phyloP scores from a whole-genome alignment of 305 asterid species.

The Fraxinus latifolia region DNA sequence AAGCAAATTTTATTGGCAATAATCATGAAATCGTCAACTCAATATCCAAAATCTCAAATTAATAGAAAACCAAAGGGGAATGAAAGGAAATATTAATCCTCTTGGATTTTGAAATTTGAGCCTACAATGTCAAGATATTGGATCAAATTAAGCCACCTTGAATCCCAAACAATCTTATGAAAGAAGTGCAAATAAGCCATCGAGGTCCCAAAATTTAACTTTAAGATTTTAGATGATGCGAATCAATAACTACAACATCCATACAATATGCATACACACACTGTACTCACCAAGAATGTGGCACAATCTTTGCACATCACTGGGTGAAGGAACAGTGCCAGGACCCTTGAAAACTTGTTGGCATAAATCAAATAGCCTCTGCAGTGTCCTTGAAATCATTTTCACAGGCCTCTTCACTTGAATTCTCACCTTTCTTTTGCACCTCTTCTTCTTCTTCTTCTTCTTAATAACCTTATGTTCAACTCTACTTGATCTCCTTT shows the following conservation, averaged over 20 bases:
- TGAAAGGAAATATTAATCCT: not conserved
- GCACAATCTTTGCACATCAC: conserved; percentile 43
- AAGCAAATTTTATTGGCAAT: not conserved
- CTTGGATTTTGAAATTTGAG: not conserved
- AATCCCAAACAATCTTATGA: not conserved
- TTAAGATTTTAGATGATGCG: not conserved
- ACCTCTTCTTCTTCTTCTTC: conserved; percentile 45
- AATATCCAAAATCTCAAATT: not conserved
- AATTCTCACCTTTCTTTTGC: conserved; percentile 26
- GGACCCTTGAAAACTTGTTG: conserved; percentile 53
- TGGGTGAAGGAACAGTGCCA: conserved; percentile 45
- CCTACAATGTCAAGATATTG: not conserved
- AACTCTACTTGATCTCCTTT: conserved; percentile 18
- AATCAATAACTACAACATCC: not conserved
- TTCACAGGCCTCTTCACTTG: conserved; percentile 27
- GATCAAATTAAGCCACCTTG: not conserved
- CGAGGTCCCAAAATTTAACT: not conserved
- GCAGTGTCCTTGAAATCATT: conserved; percentile 34
- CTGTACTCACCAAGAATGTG: conserved; percentile 51
- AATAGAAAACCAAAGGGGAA: conserved; percentile 29
- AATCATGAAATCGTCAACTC: not conserved
- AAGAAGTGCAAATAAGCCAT: not conserved
- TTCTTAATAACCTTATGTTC: conserved; percentile 30
- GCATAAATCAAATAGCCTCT: conserved; percentile 49
- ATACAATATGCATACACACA: not conserved